A percentile compares a stretch with the other conserved stretches of the same genome.
Conservation (phyloP, 2,329 filamentous ascomycete species). For the Aspergillus sp. region DNA sequence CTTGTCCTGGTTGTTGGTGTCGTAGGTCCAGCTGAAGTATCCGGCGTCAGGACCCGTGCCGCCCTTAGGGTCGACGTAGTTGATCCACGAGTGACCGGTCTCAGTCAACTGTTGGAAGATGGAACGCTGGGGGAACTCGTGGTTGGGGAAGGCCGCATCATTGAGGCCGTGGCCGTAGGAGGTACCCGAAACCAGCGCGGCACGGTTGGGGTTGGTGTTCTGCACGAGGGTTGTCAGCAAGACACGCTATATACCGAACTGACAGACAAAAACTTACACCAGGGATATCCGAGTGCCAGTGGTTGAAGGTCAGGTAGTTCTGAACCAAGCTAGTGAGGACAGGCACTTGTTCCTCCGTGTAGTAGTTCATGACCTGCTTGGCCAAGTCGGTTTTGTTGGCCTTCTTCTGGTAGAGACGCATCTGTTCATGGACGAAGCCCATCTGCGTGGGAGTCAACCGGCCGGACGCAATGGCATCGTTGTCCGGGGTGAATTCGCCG, state of each 20-base stretch:
- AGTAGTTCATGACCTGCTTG: conserved; percentile 47
- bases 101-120: conserved; percentile 43
- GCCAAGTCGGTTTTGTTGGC: conserved; percentile 30
- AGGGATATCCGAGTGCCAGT: conserved; percentile 45
- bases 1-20: conserved; percentile 13
- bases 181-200: conserved; percentile 31
- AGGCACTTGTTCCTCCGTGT: conserved; percentile 44
- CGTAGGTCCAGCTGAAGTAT: conserved; percentile 36
- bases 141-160: conserved; percentile 26
- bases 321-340: conserved; percentile 41
- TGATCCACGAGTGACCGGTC: conserved; percentile 35
- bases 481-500: conserved; percentile 40
- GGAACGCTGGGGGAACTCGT: conserved; percentile 28
- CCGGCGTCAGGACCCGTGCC: conserved; percentile 27
- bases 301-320: conserved; percentile 46
- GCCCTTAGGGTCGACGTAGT: conserved; percentile 30
- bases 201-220: conserved; percentile 47
- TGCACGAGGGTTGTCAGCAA: conserved; percentile 9
- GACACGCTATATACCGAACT: neutral
- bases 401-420: conserved; percentile 32
- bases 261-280: conserved; percentile 37
- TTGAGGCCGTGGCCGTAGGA: conserved; percentile 34
- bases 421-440: conserved; percentile 45
- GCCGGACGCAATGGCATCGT: conserved; percentile 34
- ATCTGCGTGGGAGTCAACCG: conserved; percentile 29